Conservation (phyloP, 176 grass and related monocot species). For the Panicum miliaceum region DNA sequence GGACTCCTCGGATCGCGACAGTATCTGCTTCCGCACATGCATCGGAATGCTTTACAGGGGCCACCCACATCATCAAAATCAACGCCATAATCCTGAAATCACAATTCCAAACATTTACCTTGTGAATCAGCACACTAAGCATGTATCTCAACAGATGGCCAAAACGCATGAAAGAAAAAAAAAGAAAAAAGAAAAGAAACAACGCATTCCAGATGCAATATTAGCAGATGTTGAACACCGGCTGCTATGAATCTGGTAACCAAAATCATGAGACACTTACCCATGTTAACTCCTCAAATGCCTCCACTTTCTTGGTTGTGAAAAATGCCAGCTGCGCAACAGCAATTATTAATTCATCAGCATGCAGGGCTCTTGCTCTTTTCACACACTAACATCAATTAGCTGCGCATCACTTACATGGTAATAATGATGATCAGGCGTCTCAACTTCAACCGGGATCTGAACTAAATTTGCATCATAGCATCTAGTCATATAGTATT, state of each 20-base stretch:
- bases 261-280: constrained; percentile 50
- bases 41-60: constrained; percentile 35
- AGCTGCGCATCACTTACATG: constrained; percentile 55
- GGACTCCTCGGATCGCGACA: constrained; percentile 34
- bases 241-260: not conserved
- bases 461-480: constrained; percentile 74
- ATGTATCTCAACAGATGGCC: not conserved
- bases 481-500: constrained; percentile 58
- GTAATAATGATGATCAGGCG: constrained; percentile 75
- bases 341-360: constrained; percentile 33
- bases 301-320: constrained; percentile 74
- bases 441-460: constrained; percentile 80
- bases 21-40: constrained; percentile 45
- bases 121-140: not conserved
- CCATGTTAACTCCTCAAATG: constrained; percentile 85
- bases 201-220: not conserved
- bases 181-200: not conserved
- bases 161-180: not conserved
- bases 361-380: not conserved
- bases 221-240: not conserved
- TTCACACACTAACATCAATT: not conserved
- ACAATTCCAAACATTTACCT: constrained; percentile 13
- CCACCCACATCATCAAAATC: constrained; percentile 27
- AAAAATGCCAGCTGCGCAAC: constrained; percentile 73
- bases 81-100: constrained; percentile 49